Conservation (phyloP, 73 alveolate species). For the Vitrella brassicaformis region DNA sequence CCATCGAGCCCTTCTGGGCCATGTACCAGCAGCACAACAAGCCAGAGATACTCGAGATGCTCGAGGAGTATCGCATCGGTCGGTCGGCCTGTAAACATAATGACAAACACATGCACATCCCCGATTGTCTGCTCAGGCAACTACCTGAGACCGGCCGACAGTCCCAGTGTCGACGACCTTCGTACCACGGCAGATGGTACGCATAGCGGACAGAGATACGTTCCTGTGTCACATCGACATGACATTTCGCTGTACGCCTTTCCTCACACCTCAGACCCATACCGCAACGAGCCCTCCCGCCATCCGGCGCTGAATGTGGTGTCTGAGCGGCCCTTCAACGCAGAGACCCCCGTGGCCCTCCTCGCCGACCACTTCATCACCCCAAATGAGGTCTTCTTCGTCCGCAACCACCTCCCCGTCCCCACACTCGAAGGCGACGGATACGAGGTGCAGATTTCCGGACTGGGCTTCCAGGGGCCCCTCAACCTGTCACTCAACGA, state of each 20-base stretch:
- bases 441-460: slow-evolving; percentile 1
- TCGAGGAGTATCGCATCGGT: background rate
- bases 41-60: background rate
- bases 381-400: slow-evolving; percentile 13
- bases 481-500: slow-evolving; percentile 18
- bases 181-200: too few species aligned
- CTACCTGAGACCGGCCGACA: too few species aligned
- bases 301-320: slow-evolving; percentile 5
- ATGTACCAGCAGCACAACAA: background rate
- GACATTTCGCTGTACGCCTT: background rate
- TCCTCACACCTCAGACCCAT: background rate
- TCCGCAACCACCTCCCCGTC: slow-evolving; percentile 36
- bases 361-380: slow-evolving; percentile 16
- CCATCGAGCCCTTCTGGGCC: slow-evolving; percentile 55
- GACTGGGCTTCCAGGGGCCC: background rate
- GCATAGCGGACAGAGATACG: too few species aligned
- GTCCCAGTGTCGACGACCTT: too few species aligned
- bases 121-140: too few species aligned
- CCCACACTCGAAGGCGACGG: slow-evolving; percentile 11
- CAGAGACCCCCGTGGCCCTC: slow-evolving; percentile 25
- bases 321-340: slow-evolving; percentile 22
- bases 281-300: slow-evolving; percentile 14
- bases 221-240: too few species aligned
- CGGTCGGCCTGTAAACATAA: background rate
- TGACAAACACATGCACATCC: too few species aligned